phyloP scores from a whole-genome alignment of 2,329 filamentous ascomycete species.

The Apiospora arundinis region DNA sequence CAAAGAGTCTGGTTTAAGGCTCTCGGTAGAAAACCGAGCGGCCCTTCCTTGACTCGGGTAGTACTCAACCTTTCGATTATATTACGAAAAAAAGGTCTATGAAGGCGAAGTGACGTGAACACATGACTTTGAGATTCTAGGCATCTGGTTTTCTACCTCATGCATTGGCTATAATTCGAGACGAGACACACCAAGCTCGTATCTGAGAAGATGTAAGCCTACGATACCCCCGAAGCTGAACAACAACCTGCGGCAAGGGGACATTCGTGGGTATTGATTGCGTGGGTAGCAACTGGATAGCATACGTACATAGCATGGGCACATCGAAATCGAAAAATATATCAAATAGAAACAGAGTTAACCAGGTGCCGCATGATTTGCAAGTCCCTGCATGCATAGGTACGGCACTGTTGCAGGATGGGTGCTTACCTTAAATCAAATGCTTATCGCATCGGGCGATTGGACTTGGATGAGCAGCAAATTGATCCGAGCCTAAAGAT shows the following conservation, averaged over 20 bases:
- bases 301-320: not conserved
- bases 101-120: not conserved
- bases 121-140: not conserved
- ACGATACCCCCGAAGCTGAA: not conserved
- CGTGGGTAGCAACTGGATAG: not conserved
- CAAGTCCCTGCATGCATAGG: not conserved
- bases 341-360: not conserved
- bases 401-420: too few relatives aligned
- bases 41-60: not conserved
- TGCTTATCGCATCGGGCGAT: not conserved
- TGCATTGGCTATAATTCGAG: not conserved
- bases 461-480: not conserved
- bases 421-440: not conserved
- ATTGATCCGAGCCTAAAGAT: not conserved
- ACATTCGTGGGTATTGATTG: not conserved
- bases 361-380: not conserved
- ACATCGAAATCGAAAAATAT: not conserved
- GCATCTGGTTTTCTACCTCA: not conserved
- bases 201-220: not conserved
- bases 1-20: not conserved
- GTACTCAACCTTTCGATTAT: not conserved
- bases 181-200: not conserved
- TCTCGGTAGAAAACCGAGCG: not conserved
- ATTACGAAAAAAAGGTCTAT: not conserved
- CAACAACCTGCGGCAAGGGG: not conserved